Conservation (phyloP, 2,329 filamentous ascomycete genomes). For the Microcera coccophila region DNA sequence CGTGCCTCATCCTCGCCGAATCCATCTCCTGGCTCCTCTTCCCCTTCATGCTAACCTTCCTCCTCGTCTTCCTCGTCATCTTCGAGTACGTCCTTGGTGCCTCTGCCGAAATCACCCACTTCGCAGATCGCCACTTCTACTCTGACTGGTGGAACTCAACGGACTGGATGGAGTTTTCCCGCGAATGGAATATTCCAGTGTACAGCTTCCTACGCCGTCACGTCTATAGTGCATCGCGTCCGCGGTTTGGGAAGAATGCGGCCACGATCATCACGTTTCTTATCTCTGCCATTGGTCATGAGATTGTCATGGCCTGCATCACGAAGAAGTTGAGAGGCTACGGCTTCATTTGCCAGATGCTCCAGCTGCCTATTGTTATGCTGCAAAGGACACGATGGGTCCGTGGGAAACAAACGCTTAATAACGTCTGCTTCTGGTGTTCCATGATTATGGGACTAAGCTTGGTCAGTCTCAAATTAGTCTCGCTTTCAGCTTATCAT, state of each 20-base stretch:
- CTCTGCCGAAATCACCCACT: conserved; percentile 89
- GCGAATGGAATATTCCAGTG: conserved; percentile 97
- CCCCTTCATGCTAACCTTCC: conserved; percentile 93
- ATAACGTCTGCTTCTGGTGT: conserved; percentile 87
- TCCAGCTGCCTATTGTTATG: conserved; percentile 92
- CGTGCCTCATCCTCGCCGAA: conserved; percentile 76
- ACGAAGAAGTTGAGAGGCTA: conserved; percentile 95
- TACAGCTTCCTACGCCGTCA: conserved; percentile 93
- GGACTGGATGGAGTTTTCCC: conserved; percentile 92
- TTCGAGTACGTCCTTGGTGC: conserved; percentile 96
- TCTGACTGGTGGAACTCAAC: conserved; percentile 71
- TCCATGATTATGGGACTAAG: conserved; percentile 85
- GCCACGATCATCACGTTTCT: conserved; percentile 91
- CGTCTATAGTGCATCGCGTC: conserved; percentile 80
- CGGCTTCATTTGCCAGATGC: conserved; percentile 91
- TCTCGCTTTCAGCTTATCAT: not conserved
- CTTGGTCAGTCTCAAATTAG: conserved; percentile 54
- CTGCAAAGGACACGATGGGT: conserved; percentile 79
- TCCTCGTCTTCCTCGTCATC: conserved; percentile 95
- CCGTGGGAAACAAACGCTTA: conserved; percentile 69
- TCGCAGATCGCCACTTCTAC: conserved; percentile 94
- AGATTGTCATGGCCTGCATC: conserved; percentile 96
- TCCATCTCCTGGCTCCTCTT: conserved; percentile 89
- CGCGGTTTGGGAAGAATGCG: conserved; percentile 68
- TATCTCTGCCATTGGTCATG: conserved; percentile 83